phyloP scores from a whole-genome alignment of 805 yeast genomes.

The Candida insectalens region DNA sequence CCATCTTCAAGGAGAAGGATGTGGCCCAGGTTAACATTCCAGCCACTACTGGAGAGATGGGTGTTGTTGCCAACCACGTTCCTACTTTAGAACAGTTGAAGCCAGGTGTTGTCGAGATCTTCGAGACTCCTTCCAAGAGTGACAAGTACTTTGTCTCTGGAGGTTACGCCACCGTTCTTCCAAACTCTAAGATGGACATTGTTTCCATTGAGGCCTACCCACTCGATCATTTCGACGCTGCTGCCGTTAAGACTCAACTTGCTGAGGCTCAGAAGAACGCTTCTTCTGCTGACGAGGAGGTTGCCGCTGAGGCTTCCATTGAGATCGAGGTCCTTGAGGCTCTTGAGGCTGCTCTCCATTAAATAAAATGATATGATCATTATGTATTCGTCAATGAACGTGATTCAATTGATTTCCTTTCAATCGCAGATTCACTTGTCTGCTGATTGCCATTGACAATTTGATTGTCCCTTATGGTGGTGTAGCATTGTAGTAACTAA shows the following conservation, averaged over 20 bases:
- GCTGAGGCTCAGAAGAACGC: slow-evolving; percentile 93
- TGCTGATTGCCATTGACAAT: no score
- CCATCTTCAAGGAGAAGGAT: slow-evolving; percentile 23
- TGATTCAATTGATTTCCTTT: no score
- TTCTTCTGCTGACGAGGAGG: slow-evolving; percentile 73
- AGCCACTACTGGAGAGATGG: slow-evolving; percentile 90
- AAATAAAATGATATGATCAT: slow-evolving; percentile 5
- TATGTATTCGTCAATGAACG: slow-evolving; percentile 10
- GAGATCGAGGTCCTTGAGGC: slow-evolving; percentile 96
- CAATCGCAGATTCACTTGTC: slow-evolving; percentile 1
- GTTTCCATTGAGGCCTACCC: slow-evolving; percentile 95
- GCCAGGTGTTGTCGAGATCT: slow-evolving; percentile 92
- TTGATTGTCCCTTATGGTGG: no score
- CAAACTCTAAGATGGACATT: slow-evolving; percentile 83
- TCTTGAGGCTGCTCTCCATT: slow-evolving; percentile 55
- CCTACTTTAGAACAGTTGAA: slow-evolving; percentile 93
- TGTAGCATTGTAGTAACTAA: no score
- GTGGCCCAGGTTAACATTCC: slow-evolving; percentile 85
- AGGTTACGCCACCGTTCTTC: slow-evolving; percentile 94
- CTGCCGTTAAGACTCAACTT: slow-evolving; percentile 68
- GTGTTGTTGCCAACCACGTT: slow-evolving; percentile 96
- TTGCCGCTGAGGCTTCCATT: slow-evolving; percentile 90
- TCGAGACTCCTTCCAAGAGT: slow-evolving; percentile 58
- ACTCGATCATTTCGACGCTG: slow-evolving; percentile 75
- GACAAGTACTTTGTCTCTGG: slow-evolving; percentile 87